Evolutionary conservation across 306 rosid genomes (phyloP).

Genomic region (Styphnolobium japonicum): DNA sequence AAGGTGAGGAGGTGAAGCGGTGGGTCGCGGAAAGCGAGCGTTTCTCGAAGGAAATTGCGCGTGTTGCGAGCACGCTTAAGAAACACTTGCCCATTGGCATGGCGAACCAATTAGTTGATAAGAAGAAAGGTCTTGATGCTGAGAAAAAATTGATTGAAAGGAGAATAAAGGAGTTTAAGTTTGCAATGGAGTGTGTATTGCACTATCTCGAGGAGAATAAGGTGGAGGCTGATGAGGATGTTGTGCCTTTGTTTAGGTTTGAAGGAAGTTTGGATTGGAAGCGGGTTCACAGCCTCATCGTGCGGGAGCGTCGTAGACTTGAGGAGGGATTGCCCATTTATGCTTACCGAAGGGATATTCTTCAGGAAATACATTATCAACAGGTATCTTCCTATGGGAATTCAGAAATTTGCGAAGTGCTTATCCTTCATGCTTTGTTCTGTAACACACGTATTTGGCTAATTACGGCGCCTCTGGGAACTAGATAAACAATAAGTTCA

Average conservation of each 20-base stretch:
- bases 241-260: slow-evolving; percentile 36
- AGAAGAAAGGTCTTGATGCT: slow-evolving; percentile 27
- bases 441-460: neutral
- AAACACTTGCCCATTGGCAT: neutral
- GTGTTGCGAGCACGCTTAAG: neutral
- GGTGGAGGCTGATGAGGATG: slow-evolving; percentile 11
- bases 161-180: slow-evolving; percentile 63
- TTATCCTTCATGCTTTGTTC: neutral
- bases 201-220: slow-evolving; percentile 41
- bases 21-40: slow-evolving; percentile 41
- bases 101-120: neutral
- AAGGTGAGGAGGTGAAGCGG: slow-evolving; percentile 53
- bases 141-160: slow-evolving; percentile 44
- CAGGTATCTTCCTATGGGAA: slow-evolving; percentile 45
- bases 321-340: slow-evolving; percentile 83
- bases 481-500: neutral
- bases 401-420: neutral
- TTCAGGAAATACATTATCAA: slow-evolving; percentile 49
- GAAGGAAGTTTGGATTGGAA: slow-evolving; percentile 46
- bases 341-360: slow-evolving; percentile 69
- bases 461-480: neutral
- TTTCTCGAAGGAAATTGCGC: slow-evolving; percentile 30
- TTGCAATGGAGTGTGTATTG: slow-evolving; percentile 61
- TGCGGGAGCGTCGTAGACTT: slow-evolving; percentile 72
- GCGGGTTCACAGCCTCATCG: slow-evolving; percentile 45